Evolutionary conservation across 2,329 filamentous ascomycete species (phyloP).

Genomic region (Ophioceras dolichostomum): DNA sequence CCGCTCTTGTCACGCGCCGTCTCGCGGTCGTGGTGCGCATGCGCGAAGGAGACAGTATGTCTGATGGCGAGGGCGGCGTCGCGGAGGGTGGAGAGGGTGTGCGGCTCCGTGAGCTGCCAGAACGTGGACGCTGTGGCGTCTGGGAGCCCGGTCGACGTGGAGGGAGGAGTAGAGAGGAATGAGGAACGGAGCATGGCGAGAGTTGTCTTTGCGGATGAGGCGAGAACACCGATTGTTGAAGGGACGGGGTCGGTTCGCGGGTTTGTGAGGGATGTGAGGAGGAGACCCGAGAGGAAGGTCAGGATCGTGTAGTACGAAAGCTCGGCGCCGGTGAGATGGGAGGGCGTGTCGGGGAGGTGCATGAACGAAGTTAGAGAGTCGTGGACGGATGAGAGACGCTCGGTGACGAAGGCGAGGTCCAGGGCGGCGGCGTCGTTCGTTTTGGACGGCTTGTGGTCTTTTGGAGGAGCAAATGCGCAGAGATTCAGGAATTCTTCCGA

Average conservation of each 20-base stretch:
- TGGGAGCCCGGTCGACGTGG: not conserved
- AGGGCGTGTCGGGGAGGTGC: slow-evolving; percentile 8
- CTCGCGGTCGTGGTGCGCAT: slow-evolving; percentile 17
- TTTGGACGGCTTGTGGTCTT: slow-evolving; percentile 35
- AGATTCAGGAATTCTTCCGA: slow-evolving; percentile 39
- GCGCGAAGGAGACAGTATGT: slow-evolving; percentile 17
- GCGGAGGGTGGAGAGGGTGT: slow-evolving; percentile 22
- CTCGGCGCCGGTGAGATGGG: slow-evolving; percentile 27
- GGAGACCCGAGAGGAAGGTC: slow-evolving; percentile 22
- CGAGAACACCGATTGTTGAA: not conserved
- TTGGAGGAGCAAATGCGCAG: slow-evolving; percentile 32
- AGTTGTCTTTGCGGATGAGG: slow-evolving; percentile 3
- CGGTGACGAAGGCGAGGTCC: slow-evolving; percentile 31
- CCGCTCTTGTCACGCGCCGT: slow-evolving; percentile 19
- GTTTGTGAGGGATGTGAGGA: slow-evolving; percentile 11
- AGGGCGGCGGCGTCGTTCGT: slow-evolving; percentile 20
- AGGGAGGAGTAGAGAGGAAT: not conserved
- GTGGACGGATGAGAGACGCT: slow-evolving; percentile 27
- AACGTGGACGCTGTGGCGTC: slow-evolving; percentile 7
- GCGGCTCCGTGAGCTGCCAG: slow-evolving; percentile 17
- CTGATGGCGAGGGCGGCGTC: slow-evolving; percentile 21
- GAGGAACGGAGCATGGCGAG: slow-evolving; percentile 6
- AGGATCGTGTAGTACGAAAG: slow-evolving; percentile 29
- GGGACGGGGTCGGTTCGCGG: slow-evolving; percentile 3
- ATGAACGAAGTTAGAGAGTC: slow-evolving; percentile 29